A percentile compares a stretch with the other conserved stretches of the same genome.
Evolutionary conservation across 805 yeast genomes (phyloP).

Genomic region (Saccharomyces mikatae): DNA sequence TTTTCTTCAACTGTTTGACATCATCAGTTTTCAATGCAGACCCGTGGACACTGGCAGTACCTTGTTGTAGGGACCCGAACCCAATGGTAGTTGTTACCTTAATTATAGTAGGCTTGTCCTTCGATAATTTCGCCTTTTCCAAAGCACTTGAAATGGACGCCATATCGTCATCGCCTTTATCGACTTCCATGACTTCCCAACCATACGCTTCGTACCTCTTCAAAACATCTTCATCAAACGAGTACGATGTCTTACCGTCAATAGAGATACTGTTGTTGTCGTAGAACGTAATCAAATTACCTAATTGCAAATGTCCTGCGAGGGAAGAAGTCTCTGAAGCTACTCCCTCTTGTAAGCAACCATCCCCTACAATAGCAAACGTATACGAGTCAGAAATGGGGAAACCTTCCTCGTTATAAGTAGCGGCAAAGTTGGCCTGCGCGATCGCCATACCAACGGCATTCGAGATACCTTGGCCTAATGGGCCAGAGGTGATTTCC

Average conservation of each 20-base stretch:
- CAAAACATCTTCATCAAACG: conserved; percentile 89
- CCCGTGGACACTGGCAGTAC: conserved; percentile 93
- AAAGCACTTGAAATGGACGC: conserved; percentile 66
- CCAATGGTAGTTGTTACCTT: conserved; percentile 89
- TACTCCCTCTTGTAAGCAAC: conserved; percentile 97
- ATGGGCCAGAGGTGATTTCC: conserved; percentile 97
- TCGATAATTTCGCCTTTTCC: conserved; percentile 67
- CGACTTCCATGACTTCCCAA: conserved; percentile 77
- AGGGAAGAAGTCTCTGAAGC: conserved; percentile 88
- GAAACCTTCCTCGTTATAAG: conserved; percentile 82
- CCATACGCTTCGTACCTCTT: conserved; percentile 86
- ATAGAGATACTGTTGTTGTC: conserved; percentile 96
- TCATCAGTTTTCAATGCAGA: conserved; percentile 92
- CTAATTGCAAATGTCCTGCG: conserved; percentile 93
- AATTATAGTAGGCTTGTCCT: conserved; percentile 80
- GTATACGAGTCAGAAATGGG: conserved; percentile 67
- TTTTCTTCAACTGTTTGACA: conserved; percentile 71
- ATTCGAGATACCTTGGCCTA: conserved; percentile 95
- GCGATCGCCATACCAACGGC: conserved; percentile 97
- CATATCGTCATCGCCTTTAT: conserved; percentile 74
- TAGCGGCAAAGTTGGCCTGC: conserved; percentile 84
- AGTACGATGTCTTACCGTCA: conserved; percentile 83
- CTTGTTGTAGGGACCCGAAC: conserved; percentile 75
- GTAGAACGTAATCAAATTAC: conserved; percentile 89
- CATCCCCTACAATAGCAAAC: conserved; percentile 86